Evolutionary conservation across 2,329 filamentous ascomycete species (phyloP).

Genomic region (Tolypocladium sp.): DNA sequence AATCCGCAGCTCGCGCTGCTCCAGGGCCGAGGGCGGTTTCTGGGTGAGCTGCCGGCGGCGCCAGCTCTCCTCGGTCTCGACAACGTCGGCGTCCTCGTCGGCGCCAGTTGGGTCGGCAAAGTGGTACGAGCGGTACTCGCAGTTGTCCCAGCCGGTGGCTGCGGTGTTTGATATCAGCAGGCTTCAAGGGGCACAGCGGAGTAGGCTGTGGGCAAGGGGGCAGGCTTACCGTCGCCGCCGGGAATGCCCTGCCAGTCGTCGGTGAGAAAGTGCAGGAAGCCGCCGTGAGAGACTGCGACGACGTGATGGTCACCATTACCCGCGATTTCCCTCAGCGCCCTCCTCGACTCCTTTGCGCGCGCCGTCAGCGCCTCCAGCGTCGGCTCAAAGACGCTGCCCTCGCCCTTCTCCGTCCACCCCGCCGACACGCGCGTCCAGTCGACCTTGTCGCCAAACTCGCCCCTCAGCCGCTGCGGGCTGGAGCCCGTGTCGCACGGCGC

Average conservation of each 20-base stretch:
- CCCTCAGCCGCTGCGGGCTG: conserved; percentile 39
- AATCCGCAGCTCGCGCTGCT: conserved; percentile 34
- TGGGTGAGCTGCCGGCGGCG: conserved; percentile 30
- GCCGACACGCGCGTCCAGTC: conserved; percentile 53
- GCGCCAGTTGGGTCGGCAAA: conserved; percentile 46
- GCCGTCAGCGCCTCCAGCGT: conserved; percentile 43
- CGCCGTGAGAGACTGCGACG: conserved; percentile 72
- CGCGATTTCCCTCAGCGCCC: conserved; percentile 42
- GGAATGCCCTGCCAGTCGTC: conserved; percentile 64
- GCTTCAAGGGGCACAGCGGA: not conserved
- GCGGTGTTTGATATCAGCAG: not conserved
- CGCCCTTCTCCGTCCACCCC: conserved; percentile 63
- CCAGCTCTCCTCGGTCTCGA: conserved; percentile 41
- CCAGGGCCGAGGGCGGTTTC: conserved; percentile 30
- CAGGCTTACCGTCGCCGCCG: conserved; percentile 24
- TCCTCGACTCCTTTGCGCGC: conserved; percentile 51
- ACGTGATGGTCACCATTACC: conserved; percentile 49
- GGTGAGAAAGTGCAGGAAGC: conserved; percentile 76
- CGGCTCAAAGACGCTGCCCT: conserved; percentile 34
- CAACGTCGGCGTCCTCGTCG: conserved; percentile 36
- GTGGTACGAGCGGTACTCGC: conserved; percentile 60
- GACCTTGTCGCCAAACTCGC: conserved; percentile 53
- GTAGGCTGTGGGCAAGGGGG: not conserved
- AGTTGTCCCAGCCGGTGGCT: conserved; percentile 69
- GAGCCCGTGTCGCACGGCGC: conserved; percentile 71